These are phyloP conservation scores for Eucalyptus cladocalyx DNA, from an alignment of 345 rosid species.

Conservation along the genomic window DNA sequence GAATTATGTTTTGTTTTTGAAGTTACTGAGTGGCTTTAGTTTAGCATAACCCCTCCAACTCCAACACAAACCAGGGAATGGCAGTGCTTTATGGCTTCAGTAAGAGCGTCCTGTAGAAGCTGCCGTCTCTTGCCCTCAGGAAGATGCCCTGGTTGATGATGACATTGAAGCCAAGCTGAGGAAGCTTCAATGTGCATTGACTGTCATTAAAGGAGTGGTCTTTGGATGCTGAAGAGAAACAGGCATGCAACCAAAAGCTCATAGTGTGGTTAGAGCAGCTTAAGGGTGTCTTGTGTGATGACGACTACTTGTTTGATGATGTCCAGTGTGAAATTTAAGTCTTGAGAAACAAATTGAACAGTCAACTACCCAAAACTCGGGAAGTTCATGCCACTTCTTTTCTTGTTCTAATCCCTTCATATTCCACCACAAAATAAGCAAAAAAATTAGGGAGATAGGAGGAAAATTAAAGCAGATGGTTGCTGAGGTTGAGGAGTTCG, in stretches of 20 bases:
- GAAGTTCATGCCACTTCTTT: neutral
- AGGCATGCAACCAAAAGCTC: neutral
- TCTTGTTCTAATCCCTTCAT: neutral
- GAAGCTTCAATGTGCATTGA: neutral
- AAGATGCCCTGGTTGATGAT: too few species aligned
- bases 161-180: too few species aligned
- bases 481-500: neutral
- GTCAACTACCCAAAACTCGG: neutral
- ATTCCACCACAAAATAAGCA: neutral
- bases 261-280: neutral
- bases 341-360: neutral
- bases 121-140: too few species aligned
- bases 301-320: neutral
- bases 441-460: neutral
- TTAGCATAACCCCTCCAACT: too few species aligned
- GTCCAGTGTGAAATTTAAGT: neutral
- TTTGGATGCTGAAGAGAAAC: neutral
- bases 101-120: too few species aligned
- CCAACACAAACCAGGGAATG: too few species aligned
- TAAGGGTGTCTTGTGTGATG: neutral
- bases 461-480: neutral
- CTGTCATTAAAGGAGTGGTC: neutral
- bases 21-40: too few species aligned
- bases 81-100: too few species aligned
- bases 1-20: too few species aligned